These are phyloP conservation scores for Fusarium equiseti DNA, from an alignment of 2,329 filamentous ascomycete species.

Conservation along the genomic window DNA sequence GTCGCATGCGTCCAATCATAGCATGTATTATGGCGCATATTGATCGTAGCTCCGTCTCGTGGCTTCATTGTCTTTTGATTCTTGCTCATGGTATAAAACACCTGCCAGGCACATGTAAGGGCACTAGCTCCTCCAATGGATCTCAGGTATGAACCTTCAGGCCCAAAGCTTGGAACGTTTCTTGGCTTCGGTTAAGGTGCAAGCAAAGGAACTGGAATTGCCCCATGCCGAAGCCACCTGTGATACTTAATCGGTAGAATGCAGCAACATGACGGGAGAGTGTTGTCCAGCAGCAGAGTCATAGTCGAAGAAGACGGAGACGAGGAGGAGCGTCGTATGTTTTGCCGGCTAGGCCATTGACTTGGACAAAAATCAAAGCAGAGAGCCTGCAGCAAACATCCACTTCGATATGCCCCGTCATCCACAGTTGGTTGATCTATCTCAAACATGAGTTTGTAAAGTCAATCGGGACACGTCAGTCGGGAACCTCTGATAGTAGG, in stretches of 20 bases:
- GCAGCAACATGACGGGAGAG: too few species aligned
- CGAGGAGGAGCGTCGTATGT: neutral
- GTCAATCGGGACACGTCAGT: too few species aligned
- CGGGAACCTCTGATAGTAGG: neutral
- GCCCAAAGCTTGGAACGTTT: neutral
- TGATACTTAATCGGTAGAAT: neutral
- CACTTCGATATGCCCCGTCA: neutral
- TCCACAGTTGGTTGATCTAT: neutral
- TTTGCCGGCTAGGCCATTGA: too few species aligned
- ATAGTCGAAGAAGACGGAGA: neutral
- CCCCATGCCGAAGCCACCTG: neutral
- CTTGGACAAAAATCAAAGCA: neutral
- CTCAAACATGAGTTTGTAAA: neutral
- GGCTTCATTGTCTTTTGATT: constrained; percentile 40
- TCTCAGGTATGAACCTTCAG: neutral
- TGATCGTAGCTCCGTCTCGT: neutral
- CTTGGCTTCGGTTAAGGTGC: neutral
- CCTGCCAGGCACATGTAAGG: neutral
- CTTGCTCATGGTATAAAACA: constrained; percentile 25
- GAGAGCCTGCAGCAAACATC: neutral
- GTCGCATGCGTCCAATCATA: neutral
- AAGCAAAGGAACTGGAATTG: neutral
- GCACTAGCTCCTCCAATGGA: neutral
- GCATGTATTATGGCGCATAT: neutral
- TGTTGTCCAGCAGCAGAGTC: too few species aligned